Evolutionary conservation across 352 stramenopile genomes (phyloP).

Genomic region (Pilasporangium apinafurcum): DNA sequence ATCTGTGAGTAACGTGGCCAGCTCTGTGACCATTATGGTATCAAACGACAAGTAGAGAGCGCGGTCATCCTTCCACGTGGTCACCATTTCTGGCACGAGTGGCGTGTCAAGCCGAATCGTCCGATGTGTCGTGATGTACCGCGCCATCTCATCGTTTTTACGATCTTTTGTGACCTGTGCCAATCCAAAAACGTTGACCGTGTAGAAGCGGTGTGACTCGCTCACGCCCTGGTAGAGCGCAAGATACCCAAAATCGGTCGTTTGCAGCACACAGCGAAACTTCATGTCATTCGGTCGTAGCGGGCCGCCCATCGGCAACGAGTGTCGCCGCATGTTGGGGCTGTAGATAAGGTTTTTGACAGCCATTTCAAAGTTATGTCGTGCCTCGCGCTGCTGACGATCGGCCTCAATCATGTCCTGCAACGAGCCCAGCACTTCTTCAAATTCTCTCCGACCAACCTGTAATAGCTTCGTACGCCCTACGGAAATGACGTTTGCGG

Average conservation of each 20-base stretch:
- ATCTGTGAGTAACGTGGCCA: constrained; percentile 53
- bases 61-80: constrained; percentile 74
- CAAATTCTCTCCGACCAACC: constrained; percentile 94
- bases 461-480: constrained; percentile 82
- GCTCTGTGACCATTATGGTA: constrained; percentile 55
- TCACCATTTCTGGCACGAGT: constrained; percentile 63
- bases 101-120: constrained; percentile 66
- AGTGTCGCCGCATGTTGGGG: constrained; percentile 40
- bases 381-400: constrained; percentile 43
- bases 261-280: constrained; percentile 68
- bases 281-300: constrained; percentile 53
- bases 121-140: constrained; percentile 61
- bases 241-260: constrained; percentile 70
- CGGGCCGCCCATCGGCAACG: constrained; percentile 31
- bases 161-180: constrained; percentile 61
- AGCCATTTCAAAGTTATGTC: constrained; percentile 77
- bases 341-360: constrained; percentile 82
- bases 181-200: constrained; percentile 74
- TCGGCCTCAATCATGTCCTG: constrained; percentile 33
- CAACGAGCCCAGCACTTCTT: constrained; percentile 55
- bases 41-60: constrained; percentile 81
- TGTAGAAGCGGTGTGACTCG: constrained; percentile 60
- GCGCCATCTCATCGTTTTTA: constrained; percentile 61
- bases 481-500: constrained; percentile 91
- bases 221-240: constrained; percentile 62